Conservation (phyloP, 176 grass and related monocot genomes). For the Oryza rufipogon region DNA sequence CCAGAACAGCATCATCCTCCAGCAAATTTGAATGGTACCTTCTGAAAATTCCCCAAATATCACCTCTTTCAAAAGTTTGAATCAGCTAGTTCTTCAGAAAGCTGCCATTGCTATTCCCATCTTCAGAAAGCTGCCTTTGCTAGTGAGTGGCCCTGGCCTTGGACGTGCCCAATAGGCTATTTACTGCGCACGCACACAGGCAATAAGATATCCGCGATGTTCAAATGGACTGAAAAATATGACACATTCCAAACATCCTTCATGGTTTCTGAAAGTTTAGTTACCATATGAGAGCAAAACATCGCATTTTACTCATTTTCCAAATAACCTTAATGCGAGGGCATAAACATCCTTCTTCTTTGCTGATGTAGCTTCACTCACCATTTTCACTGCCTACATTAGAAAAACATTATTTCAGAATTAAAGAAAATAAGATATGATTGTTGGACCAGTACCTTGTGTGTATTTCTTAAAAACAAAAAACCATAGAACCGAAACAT, state of each 20-base stretch:
- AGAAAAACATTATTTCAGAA: constrained; percentile 27
- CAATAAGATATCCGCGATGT: not conserved
- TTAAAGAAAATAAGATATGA: constrained; percentile 15
- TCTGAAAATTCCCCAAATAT: not conserved
- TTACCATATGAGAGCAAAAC: constrained; percentile 35
- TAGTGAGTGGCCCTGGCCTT: not conserved
- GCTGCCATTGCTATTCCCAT: not conserved
- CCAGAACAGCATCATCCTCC: not conserved
- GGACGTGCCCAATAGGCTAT: not conserved
- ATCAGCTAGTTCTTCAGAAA: not conserved
- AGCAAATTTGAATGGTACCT: not conserved
- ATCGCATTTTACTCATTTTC: constrained; percentile 69
- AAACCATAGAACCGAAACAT: not conserved
- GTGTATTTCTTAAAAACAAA: not conserved
- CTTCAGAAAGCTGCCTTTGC: not conserved
- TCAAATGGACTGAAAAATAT: not conserved
- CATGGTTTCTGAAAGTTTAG: constrained; percentile 20
- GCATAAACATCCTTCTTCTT: constrained; percentile 99
- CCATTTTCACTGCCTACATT: constrained; percentile 80
- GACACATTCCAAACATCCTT: not conserved
- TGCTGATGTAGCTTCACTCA: constrained; percentile 72
- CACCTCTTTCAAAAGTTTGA: constrained; percentile 1
- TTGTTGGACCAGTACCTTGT: not conserved
- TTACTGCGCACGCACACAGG: not conserved
- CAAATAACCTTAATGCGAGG: constrained; percentile 81